A percentile compares a stretch with the other conserved stretches of the same genome.
Evolutionary conservation across 345 rosid genomes (phyloP).

Genomic region (Corchorus olitorius): DNA sequence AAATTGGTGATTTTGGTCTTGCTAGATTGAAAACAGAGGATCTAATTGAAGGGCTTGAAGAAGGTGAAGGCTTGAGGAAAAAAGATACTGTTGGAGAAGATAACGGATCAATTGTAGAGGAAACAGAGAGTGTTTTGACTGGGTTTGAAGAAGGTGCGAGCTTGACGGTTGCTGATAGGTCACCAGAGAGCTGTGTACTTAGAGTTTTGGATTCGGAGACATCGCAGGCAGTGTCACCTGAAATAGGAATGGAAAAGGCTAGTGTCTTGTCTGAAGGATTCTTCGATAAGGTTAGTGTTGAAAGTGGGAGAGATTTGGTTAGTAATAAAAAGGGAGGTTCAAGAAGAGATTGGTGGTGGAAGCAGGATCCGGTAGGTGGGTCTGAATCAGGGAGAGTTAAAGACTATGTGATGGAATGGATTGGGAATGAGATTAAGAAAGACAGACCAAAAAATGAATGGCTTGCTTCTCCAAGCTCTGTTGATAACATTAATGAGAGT

Average conservation of each 20-base stretch:
- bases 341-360: conserved; percentile 79
- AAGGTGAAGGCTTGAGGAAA: conserved; percentile 29
- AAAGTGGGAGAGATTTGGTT: conserved; percentile 43
- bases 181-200: conserved; percentile 55
- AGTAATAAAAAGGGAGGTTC: conserved; percentile 41
- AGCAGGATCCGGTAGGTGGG: conserved; percentile 65
- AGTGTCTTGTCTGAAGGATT: conserved; percentile 47
- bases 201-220: conserved; percentile 48
- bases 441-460: conserved; percentile 59
- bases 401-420: conserved; percentile 85
- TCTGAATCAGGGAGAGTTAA: conserved; percentile 68
- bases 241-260: conserved; percentile 43
- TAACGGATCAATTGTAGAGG: conserved; percentile 76
- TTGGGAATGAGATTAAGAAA: conserved; percentile 73
- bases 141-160: conserved; percentile 52
- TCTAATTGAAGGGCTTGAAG: conserved; percentile 38
- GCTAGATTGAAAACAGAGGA: conserved; percentile 64
- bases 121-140: conserved; percentile 59
- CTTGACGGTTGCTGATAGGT: conserved; percentile 30
- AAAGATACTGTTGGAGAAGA: conserved; percentile 40
- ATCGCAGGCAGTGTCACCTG: conserved; percentile 44
- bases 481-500: conserved; percentile 18
- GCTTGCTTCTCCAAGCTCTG: conserved; percentile 39
- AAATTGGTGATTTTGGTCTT: conserved; percentile 78
- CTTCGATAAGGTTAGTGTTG: conserved; percentile 44